A percentile compares a stretch with the other conserved stretches of the same genome.
These are phyloP conservation scores for Diaporthe humulicola DNA, from an alignment of 2,329 filamentous ascomycete genomes.

Conservation along the genomic window DNA sequence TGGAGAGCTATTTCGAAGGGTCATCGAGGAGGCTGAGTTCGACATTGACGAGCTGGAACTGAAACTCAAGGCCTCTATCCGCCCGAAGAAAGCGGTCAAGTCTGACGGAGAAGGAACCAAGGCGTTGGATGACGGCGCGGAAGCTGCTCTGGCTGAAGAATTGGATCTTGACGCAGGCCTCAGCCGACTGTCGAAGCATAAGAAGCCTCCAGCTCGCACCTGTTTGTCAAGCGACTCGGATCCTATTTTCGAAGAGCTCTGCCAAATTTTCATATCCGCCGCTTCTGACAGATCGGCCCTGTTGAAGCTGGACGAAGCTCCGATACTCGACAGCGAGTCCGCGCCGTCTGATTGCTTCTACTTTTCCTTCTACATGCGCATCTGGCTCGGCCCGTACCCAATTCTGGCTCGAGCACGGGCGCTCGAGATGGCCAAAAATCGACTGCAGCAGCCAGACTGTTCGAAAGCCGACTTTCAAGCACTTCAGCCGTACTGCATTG, in stretches of 20 bases:
- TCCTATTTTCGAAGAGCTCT: slow-evolving; percentile 70
- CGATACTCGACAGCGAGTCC: slow-evolving; percentile 66
- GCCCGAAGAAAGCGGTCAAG: slow-evolving; percentile 60
- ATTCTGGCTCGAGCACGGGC: slow-evolving; percentile 77
- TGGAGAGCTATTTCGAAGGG: slow-evolving; percentile 74
- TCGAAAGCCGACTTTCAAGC: slow-evolving; percentile 77
- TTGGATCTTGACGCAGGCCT: slow-evolving; percentile 55
- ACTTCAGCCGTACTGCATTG: slow-evolving; percentile 84
- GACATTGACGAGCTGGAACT: slow-evolving; percentile 83
- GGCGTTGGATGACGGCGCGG: slow-evolving; percentile 59
- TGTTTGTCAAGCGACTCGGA: slow-evolving; percentile 66
- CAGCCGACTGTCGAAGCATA: slow-evolving; percentile 51
- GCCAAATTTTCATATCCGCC: slow-evolving; percentile 69
- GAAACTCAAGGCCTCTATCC: slow-evolving; percentile 78
- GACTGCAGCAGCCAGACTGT: slow-evolving; percentile 65
- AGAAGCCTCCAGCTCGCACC: slow-evolving; percentile 50
- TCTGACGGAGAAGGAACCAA: slow-evolving; percentile 58
- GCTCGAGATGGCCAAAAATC: slow-evolving; percentile 72
- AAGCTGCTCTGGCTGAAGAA: slow-evolving; percentile 48
- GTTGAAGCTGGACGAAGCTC: slow-evolving; percentile 65
- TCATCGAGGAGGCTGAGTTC: slow-evolving; percentile 75
- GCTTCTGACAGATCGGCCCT: slow-evolving; percentile 60
- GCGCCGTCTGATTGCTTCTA: slow-evolving; percentile 75
- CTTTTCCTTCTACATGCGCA: slow-evolving; percentile 80
- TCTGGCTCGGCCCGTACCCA: slow-evolving; percentile 81